These are phyloP conservation scores for Hibiscus trionum DNA, from an alignment of 345 rosid species.

Conservation along the genomic window DNA sequence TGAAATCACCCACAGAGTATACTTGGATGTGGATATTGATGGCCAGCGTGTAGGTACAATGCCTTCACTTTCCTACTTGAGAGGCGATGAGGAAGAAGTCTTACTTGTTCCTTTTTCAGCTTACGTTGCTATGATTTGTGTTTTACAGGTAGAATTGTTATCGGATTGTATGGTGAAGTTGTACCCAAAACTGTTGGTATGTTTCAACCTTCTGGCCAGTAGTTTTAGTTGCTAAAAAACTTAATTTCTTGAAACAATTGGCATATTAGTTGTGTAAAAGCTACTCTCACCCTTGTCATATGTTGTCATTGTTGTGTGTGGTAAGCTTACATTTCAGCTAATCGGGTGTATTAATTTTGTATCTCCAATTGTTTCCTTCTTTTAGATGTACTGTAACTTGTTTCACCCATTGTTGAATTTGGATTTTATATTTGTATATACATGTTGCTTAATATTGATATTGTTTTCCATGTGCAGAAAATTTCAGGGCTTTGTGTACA, in stretches of 20 bases:
- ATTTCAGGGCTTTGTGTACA: conserved; percentile 95
- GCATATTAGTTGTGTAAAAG: not conserved
- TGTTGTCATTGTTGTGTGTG: not conserved
- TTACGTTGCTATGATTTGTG: not conserved
- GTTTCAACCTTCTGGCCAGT: conserved; percentile 16
- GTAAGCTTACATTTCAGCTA: not conserved
- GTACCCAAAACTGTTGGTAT: conserved; percentile 94
- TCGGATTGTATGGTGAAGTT: conserved; percentile 79
- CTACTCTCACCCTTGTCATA: not conserved
- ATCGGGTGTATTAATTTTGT: not conserved
- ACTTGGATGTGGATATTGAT: conserved; percentile 85
- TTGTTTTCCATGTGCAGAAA: conserved; percentile 52
- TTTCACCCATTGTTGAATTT: not conserved
- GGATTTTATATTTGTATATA: not conserved
- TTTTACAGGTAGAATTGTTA: conserved; percentile 84
- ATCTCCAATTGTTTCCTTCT: not conserved
- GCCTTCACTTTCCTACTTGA: not conserved
- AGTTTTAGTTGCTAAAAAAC: not conserved
- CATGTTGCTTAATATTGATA: conserved; percentile 12
- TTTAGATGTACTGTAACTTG: not conserved
- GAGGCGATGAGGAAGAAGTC: not conserved
- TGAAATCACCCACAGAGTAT: conserved; percentile 87
- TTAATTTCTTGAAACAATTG: not conserved
- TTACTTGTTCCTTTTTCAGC: not conserved
- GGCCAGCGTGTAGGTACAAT: conserved; percentile 70